Evolutionary conservation across 1,284 basidiomycete species (phyloP).

Genomic region (Ceratobasidium sp.): DNA sequence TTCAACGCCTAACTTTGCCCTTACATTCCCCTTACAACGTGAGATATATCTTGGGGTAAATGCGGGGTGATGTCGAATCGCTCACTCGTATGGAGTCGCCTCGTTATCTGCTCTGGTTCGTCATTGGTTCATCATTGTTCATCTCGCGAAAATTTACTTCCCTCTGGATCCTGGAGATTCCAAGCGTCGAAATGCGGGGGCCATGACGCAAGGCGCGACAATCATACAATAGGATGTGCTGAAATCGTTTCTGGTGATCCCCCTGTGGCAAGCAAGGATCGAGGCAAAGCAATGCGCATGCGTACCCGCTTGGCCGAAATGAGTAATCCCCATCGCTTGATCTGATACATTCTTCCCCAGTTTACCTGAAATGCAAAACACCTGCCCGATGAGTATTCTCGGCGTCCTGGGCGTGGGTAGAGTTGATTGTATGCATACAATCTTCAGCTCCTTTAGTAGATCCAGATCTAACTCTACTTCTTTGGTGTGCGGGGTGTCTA

Average conservation of each 20-base stretch:
- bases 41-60: background rate
- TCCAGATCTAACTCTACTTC: too few species aligned
- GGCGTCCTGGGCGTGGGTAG: conserved; percentile 5
- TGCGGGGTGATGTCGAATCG: conserved; percentile 23
- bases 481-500: too few species aligned
- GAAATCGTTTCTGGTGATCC: conserved; percentile 23
- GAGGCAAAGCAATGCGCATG: background rate
- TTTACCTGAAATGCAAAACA: background rate
- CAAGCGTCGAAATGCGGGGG: conserved; percentile 15
- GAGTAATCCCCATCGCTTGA: background rate
- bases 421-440: background rate
- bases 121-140: background rate
- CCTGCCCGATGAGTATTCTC: background rate
- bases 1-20: conserved; percentile 7
- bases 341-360: background rate
- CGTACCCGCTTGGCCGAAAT: background rate
- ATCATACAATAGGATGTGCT: conserved; percentile 2
- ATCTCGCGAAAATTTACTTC: conserved; percentile 4
- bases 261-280: conserved; percentile 23
- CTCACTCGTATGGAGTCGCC: background rate
- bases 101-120: background rate
- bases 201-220: conserved; percentile 18
- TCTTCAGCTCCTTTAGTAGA: background rate
- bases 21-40: background rate
- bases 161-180: background rate